These are phyloP conservation scores for Cotoneaster glaucophyllus DNA, from an alignment of 306 rosid species.

Conservation along the genomic window DNA sequence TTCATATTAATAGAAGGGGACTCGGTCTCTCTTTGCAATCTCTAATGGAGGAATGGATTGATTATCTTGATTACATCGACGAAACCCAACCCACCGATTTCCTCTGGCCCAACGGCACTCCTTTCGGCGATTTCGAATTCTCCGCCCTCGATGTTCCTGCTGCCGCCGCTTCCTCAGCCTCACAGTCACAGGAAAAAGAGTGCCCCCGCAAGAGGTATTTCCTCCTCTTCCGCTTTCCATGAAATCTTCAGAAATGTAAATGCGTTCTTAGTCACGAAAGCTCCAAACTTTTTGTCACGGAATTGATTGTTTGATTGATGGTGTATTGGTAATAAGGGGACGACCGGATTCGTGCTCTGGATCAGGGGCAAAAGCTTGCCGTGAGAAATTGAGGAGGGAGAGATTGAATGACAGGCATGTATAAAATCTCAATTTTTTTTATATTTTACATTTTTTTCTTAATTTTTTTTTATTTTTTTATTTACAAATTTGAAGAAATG, in stretches of 20 bases:
- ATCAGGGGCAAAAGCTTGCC: slow-evolving; percentile 74
- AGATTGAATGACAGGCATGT: slow-evolving; percentile 77
- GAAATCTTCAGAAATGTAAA: background rate
- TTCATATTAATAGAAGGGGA: background rate
- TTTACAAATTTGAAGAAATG: background rate
- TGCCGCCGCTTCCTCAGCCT: slow-evolving; percentile 1
- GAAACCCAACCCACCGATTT: slow-evolving; percentile 44
- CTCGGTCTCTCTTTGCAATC: background rate
- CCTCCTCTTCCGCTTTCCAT: background rate
- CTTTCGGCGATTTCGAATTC: slow-evolving; percentile 35
- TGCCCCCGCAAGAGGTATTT: slow-evolving; percentile 58
- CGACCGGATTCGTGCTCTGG: slow-evolving; percentile 44
- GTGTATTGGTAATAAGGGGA: slow-evolving; percentile 29
- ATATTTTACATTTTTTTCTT: background rate
- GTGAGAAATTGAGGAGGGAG: slow-evolving; percentile 84
- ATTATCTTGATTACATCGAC: slow-evolving; percentile 53
- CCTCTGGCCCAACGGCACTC: slow-evolving; percentile 48
- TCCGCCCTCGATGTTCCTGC: slow-evolving; percentile 29
- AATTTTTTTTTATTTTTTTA: background rate
- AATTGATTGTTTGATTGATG: background rate
- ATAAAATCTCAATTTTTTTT: background rate
- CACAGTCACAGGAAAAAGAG: slow-evolving; percentile 28
- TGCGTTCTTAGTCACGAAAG: background rate
- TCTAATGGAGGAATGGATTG: slow-evolving; percentile 32
- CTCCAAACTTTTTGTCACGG: background rate